A percentile compares a stretch with the other conserved stretches of the same genome.
Evolutionary conservation across 2,329 filamentous ascomycete genomes (phyloP).

Genomic region (Fusarium ambrosium): DNA sequence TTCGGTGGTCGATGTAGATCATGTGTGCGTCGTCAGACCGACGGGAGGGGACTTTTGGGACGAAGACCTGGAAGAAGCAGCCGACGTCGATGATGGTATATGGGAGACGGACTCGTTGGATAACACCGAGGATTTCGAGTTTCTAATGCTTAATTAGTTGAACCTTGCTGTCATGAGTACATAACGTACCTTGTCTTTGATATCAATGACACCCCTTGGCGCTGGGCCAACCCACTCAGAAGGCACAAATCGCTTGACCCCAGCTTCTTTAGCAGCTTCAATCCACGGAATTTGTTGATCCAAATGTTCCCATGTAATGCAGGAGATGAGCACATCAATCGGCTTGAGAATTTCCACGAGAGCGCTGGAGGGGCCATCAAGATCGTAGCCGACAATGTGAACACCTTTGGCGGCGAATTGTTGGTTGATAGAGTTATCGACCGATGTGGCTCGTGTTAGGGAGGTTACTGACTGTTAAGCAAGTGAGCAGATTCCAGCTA

Average conservation of each 20-base stretch:
- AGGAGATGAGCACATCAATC: not conserved
- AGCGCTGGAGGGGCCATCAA: not conserved
- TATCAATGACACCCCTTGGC: not conserved
- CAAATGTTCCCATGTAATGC: not conserved
- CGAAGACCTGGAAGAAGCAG: not conserved
- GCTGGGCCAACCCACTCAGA: not conserved
- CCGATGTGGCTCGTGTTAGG: not conserved
- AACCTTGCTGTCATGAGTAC: not conserved
- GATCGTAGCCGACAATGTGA: not conserved
- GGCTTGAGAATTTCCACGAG: not conserved
- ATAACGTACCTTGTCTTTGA: not conserved
- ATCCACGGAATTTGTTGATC: not conserved
- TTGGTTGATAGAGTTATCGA: not conserved
- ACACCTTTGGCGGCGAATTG: not conserved
- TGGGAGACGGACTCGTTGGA: not conserved
- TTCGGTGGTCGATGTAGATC: not conserved
- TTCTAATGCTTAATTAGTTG: not conserved
- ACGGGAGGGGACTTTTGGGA: not conserved
- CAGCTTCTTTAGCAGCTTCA: not conserved
- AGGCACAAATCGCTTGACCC: not conserved
- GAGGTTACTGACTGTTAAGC: not conserved
- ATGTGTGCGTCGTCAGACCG: not conserved
- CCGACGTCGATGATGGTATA: not conserved
- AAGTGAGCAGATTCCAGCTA: not conserved
- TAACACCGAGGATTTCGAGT: not conserved